Base-by-base conservation (phyloP, 805 yeast species). In the Dipodascus geniculatus region DNA sequence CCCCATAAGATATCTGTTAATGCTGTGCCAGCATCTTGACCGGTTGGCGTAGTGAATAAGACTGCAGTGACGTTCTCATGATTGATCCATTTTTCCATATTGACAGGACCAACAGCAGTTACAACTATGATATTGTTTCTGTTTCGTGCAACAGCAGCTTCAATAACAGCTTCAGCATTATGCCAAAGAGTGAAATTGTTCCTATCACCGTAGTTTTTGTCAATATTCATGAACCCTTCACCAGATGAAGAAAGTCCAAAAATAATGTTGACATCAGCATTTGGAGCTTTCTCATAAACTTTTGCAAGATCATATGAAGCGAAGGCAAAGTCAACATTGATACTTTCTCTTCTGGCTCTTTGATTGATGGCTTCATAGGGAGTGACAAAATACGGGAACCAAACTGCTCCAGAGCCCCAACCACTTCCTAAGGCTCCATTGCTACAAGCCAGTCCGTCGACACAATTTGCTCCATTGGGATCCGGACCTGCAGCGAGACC, bases 391-490 rank as follows among this genome's bases (percentile, higher is more conserved):
- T 69, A 78, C 1, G 82, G 81, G 48, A 78, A 74, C 57, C 72
- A 75, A 16, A 75, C 82, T 9, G 81, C 71, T 0, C 83, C 80
- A 2, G 85, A 80, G 0, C 86, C 87, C 82, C 85, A 79, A 14
- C 85, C 85, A 28, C 76, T 71, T 33, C 78, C 75, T 47, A 81
- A 61, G 1, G 78, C 74, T 1, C 86, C 87, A 54, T 76, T 73
- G 9, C 70, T 70, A 56, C 79, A 74, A 49, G 71, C 72, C 61
- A 76, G 79, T 61, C 80, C 83, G 55, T 71, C 74, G 33, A 56
- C 60, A 54, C 80, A 75, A 58, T 75, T 77, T 57, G 76, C 72
- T 0, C 85, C 85, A 48, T 70, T 42, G 22, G 78, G 72, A 56
- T 74, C 77, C 1, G 74, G 66, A 1, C 75, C 76, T 2, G 83